Evolutionary conservation across 352 stramenopile genomes (phyloP).

Genomic region (Phytophthora podocarpi): DNA sequence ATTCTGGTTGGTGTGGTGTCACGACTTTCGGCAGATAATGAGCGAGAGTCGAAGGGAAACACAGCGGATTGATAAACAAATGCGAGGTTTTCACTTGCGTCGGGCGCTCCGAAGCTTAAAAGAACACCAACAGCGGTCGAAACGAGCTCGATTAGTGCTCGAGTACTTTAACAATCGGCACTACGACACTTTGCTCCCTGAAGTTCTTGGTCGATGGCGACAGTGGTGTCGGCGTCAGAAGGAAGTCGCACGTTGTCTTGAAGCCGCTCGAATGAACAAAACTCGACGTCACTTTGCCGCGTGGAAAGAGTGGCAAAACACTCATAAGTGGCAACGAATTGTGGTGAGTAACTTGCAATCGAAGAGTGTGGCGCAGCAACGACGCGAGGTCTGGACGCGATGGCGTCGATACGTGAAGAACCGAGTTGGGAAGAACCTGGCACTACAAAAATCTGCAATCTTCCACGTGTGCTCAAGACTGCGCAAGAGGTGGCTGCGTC

Average conservation of each 20-base stretch:
- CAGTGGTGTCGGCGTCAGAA: constrained; percentile 17
- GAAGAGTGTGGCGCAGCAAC: constrained; percentile 1
- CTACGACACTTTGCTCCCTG: constrained; percentile 30
- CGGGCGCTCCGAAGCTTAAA: constrained; percentile 16
- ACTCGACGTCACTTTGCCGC: constrained; percentile 2
- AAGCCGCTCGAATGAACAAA: constrained; percentile 3
- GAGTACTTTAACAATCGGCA: constrained; percentile 44
- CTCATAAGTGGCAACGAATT: constrained; percentile 20
- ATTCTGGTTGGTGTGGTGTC: constrained; percentile 62
- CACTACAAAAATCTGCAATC: constrained; percentile 4
- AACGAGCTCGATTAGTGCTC: constrained; percentile 40
- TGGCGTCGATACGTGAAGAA: constrained; percentile 26
- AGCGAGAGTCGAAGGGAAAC: background rate
- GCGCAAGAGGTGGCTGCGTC: constrained; percentile 26
- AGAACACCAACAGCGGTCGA: constrained; percentile 13
- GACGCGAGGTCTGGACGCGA: constrained; percentile 20
- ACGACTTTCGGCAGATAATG: constrained; percentile 42
- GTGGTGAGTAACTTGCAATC: constrained; percentile 13
- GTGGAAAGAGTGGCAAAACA: constrained; percentile 21
- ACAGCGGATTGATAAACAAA: background rate
- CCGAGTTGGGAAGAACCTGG: constrained; percentile 4
- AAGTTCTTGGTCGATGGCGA: constrained; percentile 27
- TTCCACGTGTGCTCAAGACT: constrained; percentile 29
- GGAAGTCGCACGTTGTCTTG: background rate
- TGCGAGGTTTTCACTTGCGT: constrained; percentile 20